Base-by-base conservation (phyloP, 2,329 filamentous ascomycete genomes). In the Alternaria gaisen region DNA sequence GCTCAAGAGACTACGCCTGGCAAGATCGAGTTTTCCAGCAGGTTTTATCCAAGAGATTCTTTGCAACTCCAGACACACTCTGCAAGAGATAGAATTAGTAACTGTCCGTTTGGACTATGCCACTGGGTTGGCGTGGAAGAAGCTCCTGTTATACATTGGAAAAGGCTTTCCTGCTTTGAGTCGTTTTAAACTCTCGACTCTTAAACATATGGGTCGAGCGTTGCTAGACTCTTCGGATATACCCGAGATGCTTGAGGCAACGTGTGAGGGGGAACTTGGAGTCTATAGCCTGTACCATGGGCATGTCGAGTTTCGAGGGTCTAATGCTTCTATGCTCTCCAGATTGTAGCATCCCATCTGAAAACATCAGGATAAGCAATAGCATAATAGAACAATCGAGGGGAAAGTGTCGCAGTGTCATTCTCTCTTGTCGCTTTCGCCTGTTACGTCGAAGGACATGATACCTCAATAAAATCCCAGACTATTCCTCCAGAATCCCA, bases 391-490 rank as follows among this genome's bases (percentile, higher is more conserved):
- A 38, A 14, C 7, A 38, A 7, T 8, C 4, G 34, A 12, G 11
- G 32, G 14, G 3, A 38, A 20, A 4, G 38, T 10, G 38, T 22
- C 40, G 12, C 22, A 22, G 11, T 22, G 5, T 3, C 40, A 41
- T 18, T 18, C 10, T 41, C 2, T 22, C 14, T 20, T 8, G 3
- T 24, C 18, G 11, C 6, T 42, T 8, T 6, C 20, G 20, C 20
- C 20, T 12, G 12, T 24, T 42, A 42, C 20, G n/a, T 4, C 10
- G 20, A 42, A 12, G 40, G 40, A 24, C 40, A 24, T 8, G 11
- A 42, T 22, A 58, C 59, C 40, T 62, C 59, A 24, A 58, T 58
- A 46, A 62, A 58, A 42, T 62, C 44, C 59, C 59, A 62, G 3
- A 55, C 40, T 36, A 52, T 58, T 1, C 28, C 50, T 26, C 42